Percentiles rank a stretch among this genome's conserved stretches.
These are phyloP conservation scores for Paecilomyces niveus DNA, from an alignment of 2,329 filamentous ascomycete species.

Conservation along the genomic window DNA sequence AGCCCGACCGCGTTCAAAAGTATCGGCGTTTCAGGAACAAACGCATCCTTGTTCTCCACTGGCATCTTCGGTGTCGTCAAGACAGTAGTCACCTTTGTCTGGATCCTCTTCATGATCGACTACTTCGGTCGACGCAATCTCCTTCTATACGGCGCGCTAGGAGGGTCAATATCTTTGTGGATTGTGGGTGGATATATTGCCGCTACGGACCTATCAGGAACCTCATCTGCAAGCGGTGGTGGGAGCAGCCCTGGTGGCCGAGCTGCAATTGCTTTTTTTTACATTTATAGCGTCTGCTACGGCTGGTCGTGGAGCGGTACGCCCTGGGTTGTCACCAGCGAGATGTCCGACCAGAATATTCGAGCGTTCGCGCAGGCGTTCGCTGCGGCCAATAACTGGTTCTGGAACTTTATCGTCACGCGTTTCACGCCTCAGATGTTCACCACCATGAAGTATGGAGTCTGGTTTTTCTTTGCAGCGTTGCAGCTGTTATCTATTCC, in stretches of 20 bases:
- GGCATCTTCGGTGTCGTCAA: slow-evolving; percentile 74
- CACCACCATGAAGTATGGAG: slow-evolving; percentile 41
- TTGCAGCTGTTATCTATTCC: slow-evolving; percentile 49
- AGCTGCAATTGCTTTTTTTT: slow-evolving; percentile 57
- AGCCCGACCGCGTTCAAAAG: slow-evolving; percentile 61
- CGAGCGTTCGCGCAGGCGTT: slow-evolving; percentile 61
- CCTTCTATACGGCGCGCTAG: slow-evolving; percentile 57
- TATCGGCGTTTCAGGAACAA: slow-evolving; percentile 56
- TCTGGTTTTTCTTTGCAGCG: slow-evolving; percentile 59
- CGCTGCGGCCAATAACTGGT: slow-evolving; percentile 30
- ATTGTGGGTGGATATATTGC: slow-evolving; percentile 33
- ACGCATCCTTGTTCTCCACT: slow-evolving; percentile 57
- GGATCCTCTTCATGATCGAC: slow-evolving; percentile 64
- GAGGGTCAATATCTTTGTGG: slow-evolving; percentile 45
- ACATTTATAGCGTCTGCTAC: slow-evolving; percentile 67
- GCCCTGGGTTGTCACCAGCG: slow-evolving; percentile 62
- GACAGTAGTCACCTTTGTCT: slow-evolving; percentile 60
- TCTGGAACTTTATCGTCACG: slow-evolving; percentile 11
- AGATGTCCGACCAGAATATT: slow-evolving; percentile 63
- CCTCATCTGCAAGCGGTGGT: slow-evolving; percentile 10
- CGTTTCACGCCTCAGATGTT: slow-evolving; percentile 22
- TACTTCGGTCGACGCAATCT: slow-evolving; percentile 55
- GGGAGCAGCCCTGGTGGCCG: slow-evolving; percentile 24
- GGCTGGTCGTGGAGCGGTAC: slow-evolving; percentile 67
- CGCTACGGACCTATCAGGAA: slow-evolving; percentile 22